phyloP scores from a whole-genome alignment of 208 protist genomes.

The Balamuthia mandrillaris region DNA sequence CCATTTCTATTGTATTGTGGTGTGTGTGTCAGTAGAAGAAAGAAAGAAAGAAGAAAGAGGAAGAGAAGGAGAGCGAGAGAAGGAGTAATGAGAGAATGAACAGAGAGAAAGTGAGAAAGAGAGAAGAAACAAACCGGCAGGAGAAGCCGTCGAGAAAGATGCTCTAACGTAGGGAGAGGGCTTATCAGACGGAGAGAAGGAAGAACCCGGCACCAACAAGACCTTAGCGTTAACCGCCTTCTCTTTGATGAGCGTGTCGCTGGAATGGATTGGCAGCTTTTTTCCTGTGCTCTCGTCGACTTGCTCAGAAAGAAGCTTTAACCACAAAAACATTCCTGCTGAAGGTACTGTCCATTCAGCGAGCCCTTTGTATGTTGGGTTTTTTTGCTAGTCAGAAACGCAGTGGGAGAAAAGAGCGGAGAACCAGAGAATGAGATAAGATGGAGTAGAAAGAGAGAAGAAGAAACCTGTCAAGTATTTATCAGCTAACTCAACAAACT shows the following conservation, averaged over 20 bases:
- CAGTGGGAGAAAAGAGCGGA: background rate
- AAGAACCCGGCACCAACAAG: slow-evolving; percentile 55
- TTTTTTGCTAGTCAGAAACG: background rate
- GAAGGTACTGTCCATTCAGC: slow-evolving; percentile 41
- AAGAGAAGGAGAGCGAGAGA: too few relatives aligned
- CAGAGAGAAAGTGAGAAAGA: too few relatives aligned
- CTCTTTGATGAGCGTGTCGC: slow-evolving; percentile 47
- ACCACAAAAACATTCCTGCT: slow-evolving; percentile 72
- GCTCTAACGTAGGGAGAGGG: slow-evolving; percentile 49
- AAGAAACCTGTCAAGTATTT: too few relatives aligned
- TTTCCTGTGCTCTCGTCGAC: too few relatives aligned
- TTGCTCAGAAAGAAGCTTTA: slow-evolving; percentile 45
- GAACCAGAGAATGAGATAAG: background rate
- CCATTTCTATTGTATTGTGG: too few relatives aligned
- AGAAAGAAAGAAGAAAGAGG: too few relatives aligned
- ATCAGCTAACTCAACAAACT: slow-evolving; percentile 42
- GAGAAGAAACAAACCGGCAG: slow-evolving; percentile 58
- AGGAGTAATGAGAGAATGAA: too few relatives aligned
- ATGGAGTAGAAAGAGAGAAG: background rate
- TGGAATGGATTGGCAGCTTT: too few relatives aligned
- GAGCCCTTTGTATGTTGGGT: background rate
- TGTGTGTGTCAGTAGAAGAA: too few relatives aligned
- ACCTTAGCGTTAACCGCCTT: slow-evolving; percentile 57
- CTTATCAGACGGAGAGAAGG: slow-evolving; percentile 40
- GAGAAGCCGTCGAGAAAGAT: slow-evolving; percentile 47